Base-by-base conservation (phyloP, 2,329 filamentous ascomycete genomes). In the Alternaria tenuissima region DNA sequence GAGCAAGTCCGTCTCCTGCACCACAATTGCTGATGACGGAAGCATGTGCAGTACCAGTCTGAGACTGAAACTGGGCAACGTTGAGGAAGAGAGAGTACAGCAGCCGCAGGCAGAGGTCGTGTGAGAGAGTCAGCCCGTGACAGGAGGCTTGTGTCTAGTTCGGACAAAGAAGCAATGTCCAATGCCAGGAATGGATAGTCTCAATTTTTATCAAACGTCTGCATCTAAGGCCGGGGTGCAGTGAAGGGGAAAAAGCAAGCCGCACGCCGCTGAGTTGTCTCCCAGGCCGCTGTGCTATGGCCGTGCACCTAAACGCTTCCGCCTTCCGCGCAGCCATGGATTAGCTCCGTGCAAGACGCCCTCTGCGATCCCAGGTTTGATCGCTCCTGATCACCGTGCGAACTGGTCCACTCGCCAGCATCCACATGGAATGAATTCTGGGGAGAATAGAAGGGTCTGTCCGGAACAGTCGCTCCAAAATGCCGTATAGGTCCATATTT, bases 21-120 rank as follows among this genome's bases (percentile, higher is more conserved):
- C 68, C 68, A 71, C 70, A 65, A 61, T 59, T 63, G 64, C 68
- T 68, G 69, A 71, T 65, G 63, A 68, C 64, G 68, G 64, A 65
- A 66, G 65, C 67, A 67, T 66, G 67, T 69, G 61, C 66, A 71
- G 71, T 62, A 66, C 62, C 68, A 69, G 65, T 70, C 69, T 77
- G 74, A 75, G 76, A 76, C 74, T 61, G 75, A 76, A 76, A 76
- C 71, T 62, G 67, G 64, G 55, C 57, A 67, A 70, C 69, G 63
- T 70, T 67, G 63, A 62, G 63, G 57, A 65, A 69, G 71, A 39
- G 71, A 39, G 70, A 63, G 69, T 69, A 78, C 76, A 74, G 66
- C 74, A 76, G 75, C 56, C 61, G 70, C 69, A 70, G 65, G 59
- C 60, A 63, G 62, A 68, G 59, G 66, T 69, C 62, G 71, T 75